Evolutionary conservation across 805 yeast genomes (phyloP).

Genomic region (Nakazawaea ishiwadae): DNA sequence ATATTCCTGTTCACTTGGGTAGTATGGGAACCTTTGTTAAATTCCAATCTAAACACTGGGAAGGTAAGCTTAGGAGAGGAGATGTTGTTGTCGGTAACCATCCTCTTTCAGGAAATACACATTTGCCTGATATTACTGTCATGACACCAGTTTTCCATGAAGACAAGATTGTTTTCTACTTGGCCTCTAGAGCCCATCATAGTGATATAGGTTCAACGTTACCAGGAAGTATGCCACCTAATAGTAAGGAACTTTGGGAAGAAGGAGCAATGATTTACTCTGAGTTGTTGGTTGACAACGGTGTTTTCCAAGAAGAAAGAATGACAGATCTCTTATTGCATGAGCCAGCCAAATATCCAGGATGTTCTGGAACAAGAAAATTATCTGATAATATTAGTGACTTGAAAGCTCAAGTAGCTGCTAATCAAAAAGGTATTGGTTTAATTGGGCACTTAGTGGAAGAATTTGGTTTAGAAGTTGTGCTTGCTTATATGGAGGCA

Average conservation of each 20-base stretch:
- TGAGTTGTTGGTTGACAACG: constrained; percentile 65
- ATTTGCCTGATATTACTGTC: constrained; percentile 86
- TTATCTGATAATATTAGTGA: constrained; percentile 81
- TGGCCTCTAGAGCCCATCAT: constrained; percentile 94
- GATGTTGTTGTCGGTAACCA: constrained; percentile 77
- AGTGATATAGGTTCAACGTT: constrained; percentile 91
- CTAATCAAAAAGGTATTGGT: constrained; percentile 80
- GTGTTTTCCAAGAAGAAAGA: constrained; percentile 70
- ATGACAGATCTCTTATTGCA: constrained; percentile 57
- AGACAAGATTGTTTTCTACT: constrained; percentile 67
- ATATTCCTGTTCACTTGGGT: constrained; percentile 82
- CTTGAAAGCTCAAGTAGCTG: constrained; percentile 81
- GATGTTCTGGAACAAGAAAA: constrained; percentile 87
- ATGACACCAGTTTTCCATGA: constrained; percentile 83
- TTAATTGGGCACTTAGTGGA: constrained; percentile 54
- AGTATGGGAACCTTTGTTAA: constrained; percentile 80
- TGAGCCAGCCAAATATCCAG: constrained; percentile 78
- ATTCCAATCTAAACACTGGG: constrained; percentile 63
- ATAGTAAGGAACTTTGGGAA: constrained; percentile 76
- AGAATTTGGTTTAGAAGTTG: constrained; percentile 58
- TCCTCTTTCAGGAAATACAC: constrained; percentile 84
- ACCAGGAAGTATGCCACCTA: constrained; percentile 95
- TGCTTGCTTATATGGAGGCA: constrained; percentile 73
- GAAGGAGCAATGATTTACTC: constrained; percentile 90
- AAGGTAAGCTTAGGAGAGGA: constrained; percentile 58